Base-by-base conservation (phyloP, 2,329 filamentous ascomycete genomes). In the Cladosporium sp. region DNA sequence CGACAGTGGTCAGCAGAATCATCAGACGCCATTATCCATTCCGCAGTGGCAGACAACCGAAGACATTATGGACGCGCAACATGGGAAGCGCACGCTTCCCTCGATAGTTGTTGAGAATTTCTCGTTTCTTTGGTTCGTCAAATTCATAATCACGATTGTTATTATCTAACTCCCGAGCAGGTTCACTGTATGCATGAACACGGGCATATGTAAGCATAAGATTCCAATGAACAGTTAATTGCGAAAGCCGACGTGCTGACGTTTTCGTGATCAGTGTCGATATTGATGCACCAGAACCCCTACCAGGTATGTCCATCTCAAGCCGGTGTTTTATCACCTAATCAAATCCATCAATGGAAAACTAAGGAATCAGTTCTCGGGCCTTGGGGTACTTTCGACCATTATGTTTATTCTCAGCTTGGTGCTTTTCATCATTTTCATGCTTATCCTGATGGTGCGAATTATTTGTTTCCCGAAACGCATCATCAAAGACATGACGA, bases 341-440 rank as follows among this genome's bases (percentile, higher is more conserved):
- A 3, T 16, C 13, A 35, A 35, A 7, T 1, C 11, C n/a, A 15
- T 16, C 22, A 9, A 35, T 35, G 13, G 32, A 16, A 35, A 8
- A 16, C 13, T 16, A 35, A 18, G 29, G 16, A 15, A 19, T 15
- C 41, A 56, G 52, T 56, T 56, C 50, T 11, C 46, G 36, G 52
- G 54, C 25, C 45, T 56, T 7, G 41, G 38, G 7, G 48, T 56
- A 2, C 36, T 56, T 9, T 56, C 54, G 18, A 54, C 54, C 5
- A 54, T 56, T 27, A 51, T 54, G 45, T 56, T 54, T 39, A 46
- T 56, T 38, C 54, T 56, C 38, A 51, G 52, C 27, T 39, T 56
- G 16, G 50, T 54, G 16, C 45, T 56, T 3, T 56, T 54, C 42
- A 43, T 27, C 13, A 9, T 49, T 22, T 48, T 54, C 42, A 50